These are phyloP conservation scores for Coemansia guatemalensis DNA, from an alignment of 192 early-diverging fungal species.

Conservation along the genomic window DNA sequence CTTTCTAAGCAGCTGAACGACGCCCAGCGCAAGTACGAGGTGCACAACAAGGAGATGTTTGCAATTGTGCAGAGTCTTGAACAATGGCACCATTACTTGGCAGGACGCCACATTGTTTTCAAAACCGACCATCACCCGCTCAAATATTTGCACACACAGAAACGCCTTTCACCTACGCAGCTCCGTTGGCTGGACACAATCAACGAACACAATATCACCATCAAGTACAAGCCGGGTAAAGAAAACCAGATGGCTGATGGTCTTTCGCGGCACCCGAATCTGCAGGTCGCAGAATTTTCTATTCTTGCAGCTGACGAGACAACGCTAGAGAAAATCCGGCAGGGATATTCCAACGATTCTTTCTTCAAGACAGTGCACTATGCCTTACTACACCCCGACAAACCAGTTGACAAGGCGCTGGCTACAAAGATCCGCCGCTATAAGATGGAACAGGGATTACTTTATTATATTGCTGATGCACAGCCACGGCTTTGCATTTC, in stretches of 20 bases:
- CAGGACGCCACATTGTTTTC: background rate
- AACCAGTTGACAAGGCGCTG: background rate
- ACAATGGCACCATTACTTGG: background rate
- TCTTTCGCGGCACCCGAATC: background rate
- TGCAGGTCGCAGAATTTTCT: background rate
- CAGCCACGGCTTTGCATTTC: background rate
- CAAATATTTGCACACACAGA: background rate
- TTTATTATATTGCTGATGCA: slow-evolving; percentile 1
- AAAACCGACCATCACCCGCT: background rate
- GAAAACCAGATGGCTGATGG: background rate
- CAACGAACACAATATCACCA: background rate
- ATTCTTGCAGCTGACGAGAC: background rate
- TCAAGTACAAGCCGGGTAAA: background rate
- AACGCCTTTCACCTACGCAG: background rate
- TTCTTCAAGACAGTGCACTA: slow-evolving; percentile 2
- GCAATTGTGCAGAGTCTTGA: too few species aligned
- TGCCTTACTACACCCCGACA: background rate
- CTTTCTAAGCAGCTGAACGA: too few species aligned
- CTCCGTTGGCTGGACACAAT: background rate
- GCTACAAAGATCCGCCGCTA: background rate
- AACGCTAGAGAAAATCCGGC: background rate
- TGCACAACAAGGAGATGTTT: too few species aligned
- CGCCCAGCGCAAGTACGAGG: too few species aligned
- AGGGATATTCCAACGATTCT: background rate
- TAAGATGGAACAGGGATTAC: background rate